Conservation (phyloP, 2,329 filamentous ascomycete genomes). For the Colletotrichum coccodes region DNA sequence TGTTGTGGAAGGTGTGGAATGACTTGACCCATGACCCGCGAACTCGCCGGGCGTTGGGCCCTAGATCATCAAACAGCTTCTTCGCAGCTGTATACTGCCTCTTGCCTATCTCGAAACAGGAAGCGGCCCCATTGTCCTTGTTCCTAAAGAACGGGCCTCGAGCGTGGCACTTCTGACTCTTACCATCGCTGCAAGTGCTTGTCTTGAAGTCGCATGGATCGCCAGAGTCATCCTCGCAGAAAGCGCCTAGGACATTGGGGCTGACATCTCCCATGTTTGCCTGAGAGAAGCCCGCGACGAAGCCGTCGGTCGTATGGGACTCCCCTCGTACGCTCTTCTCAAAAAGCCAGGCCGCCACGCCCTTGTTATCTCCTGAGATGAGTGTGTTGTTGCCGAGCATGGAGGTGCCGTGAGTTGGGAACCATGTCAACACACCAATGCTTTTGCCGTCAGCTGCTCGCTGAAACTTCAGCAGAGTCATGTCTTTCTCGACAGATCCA, state of each 20-base stretch:
- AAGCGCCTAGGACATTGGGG: conserved; percentile 85
- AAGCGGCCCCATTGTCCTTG: conserved; percentile 77
- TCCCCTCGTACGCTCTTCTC: conserved; percentile 73
- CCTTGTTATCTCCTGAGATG: conserved; percentile 92
- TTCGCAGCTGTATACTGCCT: conserved; percentile 73
- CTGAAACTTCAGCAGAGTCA: conserved; percentile 82
- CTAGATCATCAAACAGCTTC: conserved; percentile 45
- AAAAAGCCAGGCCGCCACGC: conserved; percentile 85
- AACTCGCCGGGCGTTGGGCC: conserved; percentile 56
- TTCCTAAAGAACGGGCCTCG: conserved; percentile 74
- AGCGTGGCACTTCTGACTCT: conserved; percentile 74
- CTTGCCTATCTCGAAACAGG: conserved; percentile 79
- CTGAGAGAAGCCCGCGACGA: conserved; percentile 92
- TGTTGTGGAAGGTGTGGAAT: conserved; percentile 84
- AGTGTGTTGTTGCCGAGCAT: conserved; percentile 91
- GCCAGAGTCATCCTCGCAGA: conserved; percentile 84
- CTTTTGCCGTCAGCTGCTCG: conserved; percentile 77
- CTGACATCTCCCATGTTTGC: conserved; percentile 90
- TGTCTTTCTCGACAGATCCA: conserved; percentile 59
- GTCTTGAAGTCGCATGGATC: conserved; percentile 76
- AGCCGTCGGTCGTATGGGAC: conserved; percentile 67
- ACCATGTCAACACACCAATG: conserved; percentile 88
- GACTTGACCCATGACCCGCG: conserved; percentile 75
- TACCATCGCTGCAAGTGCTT: conserved; percentile 79
- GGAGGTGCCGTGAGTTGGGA: conserved; percentile 89